Conservation (phyloP, 1,139 yeast species). For the Suhomyces maxii region DNA sequence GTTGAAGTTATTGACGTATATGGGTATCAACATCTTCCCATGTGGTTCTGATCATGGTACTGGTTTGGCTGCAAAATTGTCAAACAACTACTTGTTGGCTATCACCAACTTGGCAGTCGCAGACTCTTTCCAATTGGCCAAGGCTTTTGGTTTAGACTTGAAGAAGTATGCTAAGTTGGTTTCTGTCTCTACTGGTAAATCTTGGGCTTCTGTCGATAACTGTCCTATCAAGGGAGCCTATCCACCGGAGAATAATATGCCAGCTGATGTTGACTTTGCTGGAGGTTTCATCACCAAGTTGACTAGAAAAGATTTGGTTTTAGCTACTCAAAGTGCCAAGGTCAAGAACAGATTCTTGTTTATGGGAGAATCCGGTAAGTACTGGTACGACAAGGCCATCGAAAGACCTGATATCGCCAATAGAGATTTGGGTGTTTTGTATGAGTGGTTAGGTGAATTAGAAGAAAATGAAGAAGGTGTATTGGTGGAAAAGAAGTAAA, state of each 20-base stretch:
- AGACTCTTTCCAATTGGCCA: conserved; percentile 61
- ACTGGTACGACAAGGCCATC: conserved; percentile 49
- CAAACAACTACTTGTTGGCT: conserved; percentile 60
- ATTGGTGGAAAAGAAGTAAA: conserved; percentile 12
- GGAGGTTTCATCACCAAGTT: conserved; percentile 59
- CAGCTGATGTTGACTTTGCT: conserved; percentile 48
- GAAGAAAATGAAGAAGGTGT: conserved; percentile 16
- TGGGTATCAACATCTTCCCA: conserved; percentile 57
- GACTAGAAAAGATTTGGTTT: conserved; percentile 57
- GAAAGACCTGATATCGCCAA: conserved; percentile 44
- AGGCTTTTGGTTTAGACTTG: conserved; percentile 51
- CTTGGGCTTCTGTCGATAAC: conserved; percentile 63
- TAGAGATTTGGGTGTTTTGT: conserved; percentile 48
- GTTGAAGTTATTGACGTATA: conserved; percentile 35
- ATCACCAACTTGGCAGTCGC: conserved; percentile 60
- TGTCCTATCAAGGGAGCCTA: conserved; percentile 58
- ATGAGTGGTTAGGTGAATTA: conserved; percentile 44
- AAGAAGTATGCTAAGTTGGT: conserved; percentile 52
- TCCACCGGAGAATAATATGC: conserved; percentile 41
- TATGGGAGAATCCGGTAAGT: conserved; percentile 42
- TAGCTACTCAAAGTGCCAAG: conserved; percentile 53
- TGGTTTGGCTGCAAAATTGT: conserved; percentile 60
- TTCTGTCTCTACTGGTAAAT: conserved; percentile 58
- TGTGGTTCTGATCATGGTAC: conserved; percentile 55
- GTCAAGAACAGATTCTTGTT: conserved; percentile 34